phyloP scores from a whole-genome alignment of 495 filamentous ascomycete species.

The Podospora anserina region DNA sequence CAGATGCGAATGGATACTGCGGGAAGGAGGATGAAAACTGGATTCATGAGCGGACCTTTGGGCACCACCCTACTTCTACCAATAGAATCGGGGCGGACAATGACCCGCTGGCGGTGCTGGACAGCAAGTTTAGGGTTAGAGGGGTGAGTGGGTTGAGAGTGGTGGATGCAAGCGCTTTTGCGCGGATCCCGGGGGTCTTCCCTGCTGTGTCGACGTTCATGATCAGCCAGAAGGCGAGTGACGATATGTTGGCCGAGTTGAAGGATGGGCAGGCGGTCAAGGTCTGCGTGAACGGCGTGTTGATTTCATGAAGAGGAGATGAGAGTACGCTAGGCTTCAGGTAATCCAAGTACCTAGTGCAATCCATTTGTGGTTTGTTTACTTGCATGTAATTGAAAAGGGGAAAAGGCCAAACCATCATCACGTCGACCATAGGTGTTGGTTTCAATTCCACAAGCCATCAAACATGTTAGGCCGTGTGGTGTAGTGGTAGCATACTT shows the following conservation, averaged over 20 bases:
- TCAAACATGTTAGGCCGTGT: slow-evolving; percentile 14
- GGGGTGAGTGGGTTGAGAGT: slow-evolving; percentile 43
- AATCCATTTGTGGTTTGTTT: background rate
- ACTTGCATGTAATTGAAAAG: background rate
- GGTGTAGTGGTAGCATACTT: slow-evolving; percentile 33
- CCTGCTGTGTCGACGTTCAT: slow-evolving; percentile 54
- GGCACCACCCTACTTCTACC: slow-evolving; percentile 46
- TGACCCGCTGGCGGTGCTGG: slow-evolving; percentile 45
- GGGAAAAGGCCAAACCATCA: too few relatives aligned
- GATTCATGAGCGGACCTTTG: slow-evolving; percentile 44
- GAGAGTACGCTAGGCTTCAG: background rate
- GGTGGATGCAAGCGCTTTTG: slow-evolving; percentile 46
- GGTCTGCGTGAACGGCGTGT: slow-evolving; percentile 11
- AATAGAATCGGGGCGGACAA: slow-evolving; percentile 42
- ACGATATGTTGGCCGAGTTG: slow-evolving; percentile 49
- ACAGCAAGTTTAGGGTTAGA: slow-evolving; percentile 41
- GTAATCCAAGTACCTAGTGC: background rate
- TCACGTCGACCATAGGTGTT: background rate
- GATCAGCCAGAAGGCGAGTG: slow-evolving; percentile 58
- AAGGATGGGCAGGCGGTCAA: slow-evolving; percentile 25
- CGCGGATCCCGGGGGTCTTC: slow-evolving; percentile 51
- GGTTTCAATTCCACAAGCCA: background rate
- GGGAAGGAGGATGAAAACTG: slow-evolving; percentile 36
- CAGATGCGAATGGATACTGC: slow-evolving; percentile 31
- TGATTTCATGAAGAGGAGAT: background rate